These are phyloP conservation scores for Pseudocercospora vitis DNA, from an alignment of 2,329 filamentous ascomycete genomes.

Conservation along the genomic window DNA sequence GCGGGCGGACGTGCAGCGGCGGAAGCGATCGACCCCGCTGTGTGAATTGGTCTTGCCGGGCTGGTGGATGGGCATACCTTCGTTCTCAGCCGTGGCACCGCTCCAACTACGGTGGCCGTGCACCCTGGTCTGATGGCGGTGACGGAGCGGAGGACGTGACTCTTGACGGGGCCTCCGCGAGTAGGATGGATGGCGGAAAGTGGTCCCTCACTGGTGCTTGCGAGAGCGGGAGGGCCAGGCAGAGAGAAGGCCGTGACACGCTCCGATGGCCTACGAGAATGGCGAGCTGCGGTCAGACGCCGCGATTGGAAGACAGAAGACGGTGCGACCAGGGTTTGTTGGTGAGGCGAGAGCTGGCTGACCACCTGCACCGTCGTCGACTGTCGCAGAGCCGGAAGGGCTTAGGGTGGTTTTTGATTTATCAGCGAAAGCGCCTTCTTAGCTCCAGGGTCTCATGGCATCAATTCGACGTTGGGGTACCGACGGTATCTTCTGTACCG, in stretches of 20 bases:
- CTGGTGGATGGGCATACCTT: conserved; percentile 1
- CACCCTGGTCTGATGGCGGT: background rate
- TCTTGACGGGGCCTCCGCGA: background rate
- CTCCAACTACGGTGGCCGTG: background rate
- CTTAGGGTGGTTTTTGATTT: too few relatives aligned
- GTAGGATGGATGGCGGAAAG: conserved; percentile 7
- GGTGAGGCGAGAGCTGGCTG: conserved; percentile 2
- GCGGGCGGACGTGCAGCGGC: conserved; percentile 7
- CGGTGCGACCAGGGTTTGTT: background rate
- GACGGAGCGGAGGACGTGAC: background rate
- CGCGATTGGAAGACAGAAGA: background rate
- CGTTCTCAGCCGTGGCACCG: background rate
- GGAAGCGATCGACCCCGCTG: conserved; percentile 6
- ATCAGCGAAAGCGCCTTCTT: too few relatives aligned
- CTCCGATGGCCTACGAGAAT: conserved; percentile 3
- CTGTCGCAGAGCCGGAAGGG: too few relatives aligned
- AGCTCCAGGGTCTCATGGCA: too few relatives aligned
- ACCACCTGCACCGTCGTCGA: too few relatives aligned
- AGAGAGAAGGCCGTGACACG: background rate
- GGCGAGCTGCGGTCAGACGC: background rate
- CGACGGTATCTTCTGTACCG: too few relatives aligned
- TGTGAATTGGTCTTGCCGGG: background rate
- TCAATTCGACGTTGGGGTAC: too few relatives aligned
- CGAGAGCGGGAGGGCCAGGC: background rate
- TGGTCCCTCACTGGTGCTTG: background rate